Evolutionary conservation across 257 asterid species (phyloP), one percentile per base, ranked within the genome.

Genomic region (Ophiorrhiza pumila): DNA sequence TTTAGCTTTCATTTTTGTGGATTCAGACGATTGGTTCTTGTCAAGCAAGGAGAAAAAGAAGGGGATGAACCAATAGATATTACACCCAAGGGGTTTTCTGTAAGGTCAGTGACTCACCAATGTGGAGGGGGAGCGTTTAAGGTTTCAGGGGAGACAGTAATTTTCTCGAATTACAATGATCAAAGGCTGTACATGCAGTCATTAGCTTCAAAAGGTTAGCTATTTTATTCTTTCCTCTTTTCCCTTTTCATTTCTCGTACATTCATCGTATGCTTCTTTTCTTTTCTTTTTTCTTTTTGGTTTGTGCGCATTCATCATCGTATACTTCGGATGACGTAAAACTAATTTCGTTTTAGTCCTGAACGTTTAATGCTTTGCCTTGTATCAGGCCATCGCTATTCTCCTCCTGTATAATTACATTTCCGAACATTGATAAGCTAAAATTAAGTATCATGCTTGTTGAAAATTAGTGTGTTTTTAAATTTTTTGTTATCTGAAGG

Each of bases 41-140:
- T 94, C 64, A 90, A 88, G 84, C 88, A 84, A 75, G 87, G 88
- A 5, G 96, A 83, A 74, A 84, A 69, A 1, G 88, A 87, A 71
- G 81, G 83, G 52, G 96, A 63, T 42, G 75, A 81, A 45, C 90
- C 89, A 0, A 73, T 43, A 69, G 99, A 94, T 83, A 72, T 94
- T 76, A 90, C 91, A 4, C 91, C 97, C 5, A 84, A 86, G 75
- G 96, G 89, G 76, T 94, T 87, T 74, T 87, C 93, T 7, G 97
- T 91, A 68, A 90, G 99, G 87, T 87, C 97, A 17, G 83, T 84
- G 69, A 93, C 96, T 59, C 97, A 91, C 80, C 96, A 91, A 68
- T 91, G 88, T 71, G 97, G 97, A 60, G 99, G 99, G n/a, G 99
- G 96, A 50, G 95, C 97, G 37, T 94, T 94, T 69, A 61, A 80